Percentiles rank a stretch among this genome's conserved stretches.
Conservation (phyloP, 257 asterid species). For the Schizonepeta tenuifolia region DNA sequence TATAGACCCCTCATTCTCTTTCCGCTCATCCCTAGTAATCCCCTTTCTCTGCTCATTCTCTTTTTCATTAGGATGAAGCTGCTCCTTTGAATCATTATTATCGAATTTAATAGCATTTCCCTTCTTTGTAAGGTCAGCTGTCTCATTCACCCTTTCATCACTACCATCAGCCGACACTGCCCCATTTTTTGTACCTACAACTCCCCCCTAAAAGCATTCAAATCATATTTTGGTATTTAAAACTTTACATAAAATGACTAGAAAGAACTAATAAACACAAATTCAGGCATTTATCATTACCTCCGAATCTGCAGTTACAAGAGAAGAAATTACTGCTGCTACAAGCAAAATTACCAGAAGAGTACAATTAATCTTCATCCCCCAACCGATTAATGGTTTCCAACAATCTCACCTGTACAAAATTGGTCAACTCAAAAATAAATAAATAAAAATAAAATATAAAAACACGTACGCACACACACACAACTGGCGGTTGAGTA, state of each 20-base stretch:
- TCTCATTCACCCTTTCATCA: constrained; percentile 36
- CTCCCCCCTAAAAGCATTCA: constrained; percentile 44
- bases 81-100: constrained; percentile 32
- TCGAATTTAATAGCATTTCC: constrained; percentile 29
- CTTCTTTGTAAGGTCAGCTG: constrained; percentile 37
- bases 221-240: neutral
- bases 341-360: constrained; percentile 43
- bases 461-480: too few relatives aligned
- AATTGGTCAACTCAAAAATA: constrained; percentile 26
- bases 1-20: constrained; percentile 40
- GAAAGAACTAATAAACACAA: constrained; percentile 15
- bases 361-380: constrained; percentile 47
- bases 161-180: constrained; percentile 23
- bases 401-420: constrained; percentile 32
- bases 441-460: too few relatives aligned
- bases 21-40: constrained; percentile 34
- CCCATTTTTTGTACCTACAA: constrained; percentile 25
- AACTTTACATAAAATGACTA: neutral
- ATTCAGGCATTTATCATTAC: constrained; percentile 37
- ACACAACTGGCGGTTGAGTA: neutral
- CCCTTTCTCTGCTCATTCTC: constrained; percentile 34
- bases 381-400: constrained; percentile 7
- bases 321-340: constrained; percentile 40
- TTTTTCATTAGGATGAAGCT: constrained; percentile 30
- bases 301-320: constrained; percentile 53